Evolutionary conservation across 2,329 filamentous ascomycete species (phyloP).

Genomic region (Colletotrichum camelliae): DNA sequence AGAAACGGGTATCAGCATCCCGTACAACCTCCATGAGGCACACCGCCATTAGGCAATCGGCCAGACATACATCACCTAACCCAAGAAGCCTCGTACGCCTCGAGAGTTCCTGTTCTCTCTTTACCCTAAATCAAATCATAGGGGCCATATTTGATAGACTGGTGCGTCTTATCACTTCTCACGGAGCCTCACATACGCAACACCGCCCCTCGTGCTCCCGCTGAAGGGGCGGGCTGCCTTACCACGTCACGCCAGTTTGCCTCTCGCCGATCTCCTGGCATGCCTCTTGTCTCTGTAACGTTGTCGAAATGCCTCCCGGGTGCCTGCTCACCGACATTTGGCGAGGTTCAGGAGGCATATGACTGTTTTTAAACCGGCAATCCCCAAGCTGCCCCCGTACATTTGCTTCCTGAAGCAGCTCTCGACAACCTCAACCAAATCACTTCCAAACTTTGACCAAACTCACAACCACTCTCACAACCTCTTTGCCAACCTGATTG

Average conservation of each 20-base stretch:
- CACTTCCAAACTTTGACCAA: neutral
- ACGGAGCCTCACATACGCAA: neutral
- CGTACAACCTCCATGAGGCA: neutral
- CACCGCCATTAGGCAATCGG: neutral
- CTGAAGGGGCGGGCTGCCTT: neutral
- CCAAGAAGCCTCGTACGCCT: neutral
- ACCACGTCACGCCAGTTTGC: neutral
- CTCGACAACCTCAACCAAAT: neutral
- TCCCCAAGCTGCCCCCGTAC: neutral
- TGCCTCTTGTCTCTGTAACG: neutral
- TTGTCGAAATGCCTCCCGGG: neutral
- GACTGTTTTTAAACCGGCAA: neutral
- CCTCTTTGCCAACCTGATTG: neutral
- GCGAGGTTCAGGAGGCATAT: neutral
- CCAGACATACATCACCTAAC: neutral
- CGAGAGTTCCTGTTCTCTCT: neutral
- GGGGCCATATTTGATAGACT: neutral
- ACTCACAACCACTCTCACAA: neutral
- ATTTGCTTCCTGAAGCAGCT: neutral
- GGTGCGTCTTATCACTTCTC: neutral
- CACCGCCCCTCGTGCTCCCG: neutral
- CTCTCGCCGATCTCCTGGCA: neutral
- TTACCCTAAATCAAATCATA: neutral
- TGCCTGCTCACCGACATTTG: conserved; percentile 13
- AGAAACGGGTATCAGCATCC: conserved; percentile 2